A percentile compares a stretch with the other conserved stretches of the same genome.
These are phyloP conservation scores for Komagataella mondaviorum DNA, from an alignment of 805 yeast species.

Conservation along the genomic window DNA sequence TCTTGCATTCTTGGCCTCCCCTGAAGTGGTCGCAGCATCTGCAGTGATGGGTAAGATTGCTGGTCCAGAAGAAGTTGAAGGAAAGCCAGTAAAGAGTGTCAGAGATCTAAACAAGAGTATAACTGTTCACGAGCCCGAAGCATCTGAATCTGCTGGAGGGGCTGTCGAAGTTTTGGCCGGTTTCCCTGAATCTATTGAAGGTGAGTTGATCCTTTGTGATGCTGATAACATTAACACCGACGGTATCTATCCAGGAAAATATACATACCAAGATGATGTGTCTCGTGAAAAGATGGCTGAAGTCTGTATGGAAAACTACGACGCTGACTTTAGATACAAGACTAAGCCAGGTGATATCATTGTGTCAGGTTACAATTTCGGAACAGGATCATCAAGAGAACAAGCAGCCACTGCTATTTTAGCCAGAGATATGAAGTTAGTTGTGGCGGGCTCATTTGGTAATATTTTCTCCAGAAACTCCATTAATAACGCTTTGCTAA, in stretches of 20 bases:
- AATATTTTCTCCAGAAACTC: conserved; percentile 93
- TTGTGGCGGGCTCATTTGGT: conserved; percentile 95
- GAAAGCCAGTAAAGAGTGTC: conserved; percentile 33
- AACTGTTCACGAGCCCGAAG: conserved; percentile 18
- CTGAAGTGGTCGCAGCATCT: conserved; percentile 97
- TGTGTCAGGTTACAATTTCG: conserved; percentile 88
- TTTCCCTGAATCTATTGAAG: conserved; percentile 79
- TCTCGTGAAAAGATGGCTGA: conserved; percentile 94
- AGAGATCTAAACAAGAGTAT: conserved; percentile 33
- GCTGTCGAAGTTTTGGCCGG: conserved; percentile 75
- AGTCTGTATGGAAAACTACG: conserved; percentile 99
- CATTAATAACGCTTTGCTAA: conserved; percentile 88
- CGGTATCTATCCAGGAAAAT: conserved; percentile 98
- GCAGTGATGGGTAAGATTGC: conserved; percentile 94
- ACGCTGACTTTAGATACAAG: conserved; percentile 71
- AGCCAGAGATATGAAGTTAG: conserved; percentile 85
- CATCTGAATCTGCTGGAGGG: conserved; percentile 18
- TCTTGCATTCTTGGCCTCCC: conserved; percentile 88
- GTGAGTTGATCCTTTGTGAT: conserved; percentile 90
- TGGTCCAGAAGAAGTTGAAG: conserved; percentile 76
- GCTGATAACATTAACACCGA: conserved; percentile 97
- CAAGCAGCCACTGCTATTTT: conserved; percentile 98
- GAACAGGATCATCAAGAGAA: conserved; percentile 97
- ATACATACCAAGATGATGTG: conserved; percentile 97
- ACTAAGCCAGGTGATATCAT: conserved; percentile 82